A percentile compares a stretch with the other conserved stretches of the same genome.
Conservation (phyloP, 2,329 filamentous ascomycete genomes). For the Aspergillus vadensis region DNA sequence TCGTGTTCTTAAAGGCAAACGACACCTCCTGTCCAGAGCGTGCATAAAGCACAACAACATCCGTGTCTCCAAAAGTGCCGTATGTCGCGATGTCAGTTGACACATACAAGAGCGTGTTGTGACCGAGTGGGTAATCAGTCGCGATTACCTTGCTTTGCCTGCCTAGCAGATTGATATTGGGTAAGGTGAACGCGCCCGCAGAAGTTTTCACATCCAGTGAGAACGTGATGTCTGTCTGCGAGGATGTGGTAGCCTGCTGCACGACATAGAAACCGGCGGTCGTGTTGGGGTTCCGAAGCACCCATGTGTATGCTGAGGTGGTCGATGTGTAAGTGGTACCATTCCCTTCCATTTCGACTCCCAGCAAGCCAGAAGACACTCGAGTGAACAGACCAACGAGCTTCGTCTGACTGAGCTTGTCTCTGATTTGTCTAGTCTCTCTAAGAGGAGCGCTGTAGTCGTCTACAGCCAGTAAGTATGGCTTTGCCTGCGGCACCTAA, state of each 20-base stretch:
- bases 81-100: constrained; percentile 55
- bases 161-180: constrained; percentile 53
- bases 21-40: constrained; percentile 52
- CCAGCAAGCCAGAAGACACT: constrained; percentile 53
- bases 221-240: constrained; percentile 49
- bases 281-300: constrained; percentile 54
- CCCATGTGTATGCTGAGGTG: constrained; percentile 53
- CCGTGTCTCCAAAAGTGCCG: constrained; percentile 37
- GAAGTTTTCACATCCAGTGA: constrained; percentile 53
- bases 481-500: no score
- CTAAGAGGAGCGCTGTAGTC: constrained; percentile 54
- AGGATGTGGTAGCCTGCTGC: constrained; percentile 51
- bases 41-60: constrained; percentile 54
- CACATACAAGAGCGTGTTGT: constrained; percentile 52
- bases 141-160: constrained; percentile 58
- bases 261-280: constrained; percentile 55
- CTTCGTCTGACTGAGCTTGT: constrained; percentile 59
- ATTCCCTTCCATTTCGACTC: constrained; percentile 58
- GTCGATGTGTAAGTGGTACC: constrained; percentile 53
- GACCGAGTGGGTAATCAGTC: constrained; percentile 55
- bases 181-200: constrained; percentile 40
- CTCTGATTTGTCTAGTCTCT: constrained; percentile 56
- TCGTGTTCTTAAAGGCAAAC: constrained; percentile 51
- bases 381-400: constrained; percentile 57
- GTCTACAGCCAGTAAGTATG: constrained; percentile 18